Evolutionary conservation across 108 stramenopile species (phyloP).

Genomic region (Skeletonema menzelii): DNA sequence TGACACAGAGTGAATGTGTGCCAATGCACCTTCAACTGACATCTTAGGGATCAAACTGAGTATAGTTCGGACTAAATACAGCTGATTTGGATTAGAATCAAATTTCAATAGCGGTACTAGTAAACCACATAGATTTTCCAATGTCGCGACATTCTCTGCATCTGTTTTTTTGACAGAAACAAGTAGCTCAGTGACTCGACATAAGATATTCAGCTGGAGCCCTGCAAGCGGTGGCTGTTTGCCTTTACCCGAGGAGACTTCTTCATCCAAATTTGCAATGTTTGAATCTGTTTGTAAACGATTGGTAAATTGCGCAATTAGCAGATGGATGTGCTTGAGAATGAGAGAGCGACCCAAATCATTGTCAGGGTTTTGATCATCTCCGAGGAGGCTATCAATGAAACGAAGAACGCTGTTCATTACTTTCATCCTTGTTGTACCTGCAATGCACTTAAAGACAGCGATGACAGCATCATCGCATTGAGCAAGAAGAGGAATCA

Average conservation of each 20-base stretch:
- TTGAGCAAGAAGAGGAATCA: constrained; percentile 50
- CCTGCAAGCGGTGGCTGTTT: constrained; percentile 19
- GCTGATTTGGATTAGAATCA: constrained; percentile 47
- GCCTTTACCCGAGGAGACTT: constrained; percentile 25
- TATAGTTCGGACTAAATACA: constrained; percentile 74
- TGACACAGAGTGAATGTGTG: constrained; percentile 44
- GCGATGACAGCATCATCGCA: constrained; percentile 49
- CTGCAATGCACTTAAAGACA: constrained; percentile 68
- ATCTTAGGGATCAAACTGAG: constrained; percentile 51
- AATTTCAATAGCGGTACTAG: constrained; percentile 71
- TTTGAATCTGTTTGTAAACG: constrained; percentile 40
- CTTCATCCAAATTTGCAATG: constrained; percentile 20
- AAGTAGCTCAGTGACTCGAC: constrained; percentile 65
- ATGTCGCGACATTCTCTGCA: constrained; percentile 18
- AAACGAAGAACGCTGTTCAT: constrained; percentile 55
- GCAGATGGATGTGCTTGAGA: constrained; percentile 52
- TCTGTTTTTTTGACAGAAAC: constrained; percentile 33
- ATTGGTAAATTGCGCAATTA: constrained; percentile 64
- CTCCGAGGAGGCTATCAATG: constrained; percentile 67
- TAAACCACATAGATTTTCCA: constrained; percentile 58
- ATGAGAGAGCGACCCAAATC: constrained; percentile 23
- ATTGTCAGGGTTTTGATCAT: constrained; percentile 10
- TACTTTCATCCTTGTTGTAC: constrained; percentile 51
- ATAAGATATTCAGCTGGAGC: constrained; percentile 62
- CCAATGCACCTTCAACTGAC: constrained; percentile 34